Percentiles rank a stretch among this genome's conserved stretches.
Evolutionary conservation across 2,329 filamentous ascomycete genomes (phyloP).

Genomic region (Calonectria honghensis): DNA sequence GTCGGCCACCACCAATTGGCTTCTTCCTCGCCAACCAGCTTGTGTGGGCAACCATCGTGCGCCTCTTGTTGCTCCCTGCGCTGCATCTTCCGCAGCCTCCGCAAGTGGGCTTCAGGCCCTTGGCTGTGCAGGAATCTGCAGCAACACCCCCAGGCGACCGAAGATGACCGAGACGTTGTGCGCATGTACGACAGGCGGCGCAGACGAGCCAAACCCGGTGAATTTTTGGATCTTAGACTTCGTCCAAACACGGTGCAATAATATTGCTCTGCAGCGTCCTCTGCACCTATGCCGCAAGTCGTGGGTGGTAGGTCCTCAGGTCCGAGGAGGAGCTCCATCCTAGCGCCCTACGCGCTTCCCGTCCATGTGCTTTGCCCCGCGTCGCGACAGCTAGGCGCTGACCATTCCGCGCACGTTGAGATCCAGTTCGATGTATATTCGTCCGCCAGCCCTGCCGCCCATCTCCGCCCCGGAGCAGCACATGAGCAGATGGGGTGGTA

Average conservation of each 20-base stretch:
- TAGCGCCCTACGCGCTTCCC: slow-evolving; percentile 37
- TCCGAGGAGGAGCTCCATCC: slow-evolving; percentile 24
- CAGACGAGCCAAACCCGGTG: slow-evolving; percentile 22
- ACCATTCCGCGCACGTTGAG: slow-evolving; percentile 22
- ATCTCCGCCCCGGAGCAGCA: slow-evolving; percentile 25
- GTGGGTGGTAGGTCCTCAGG: slow-evolving; percentile 11
- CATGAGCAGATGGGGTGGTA: slow-evolving; percentile 37
- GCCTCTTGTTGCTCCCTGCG: slow-evolving; percentile 35
- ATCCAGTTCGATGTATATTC: slow-evolving; percentile 29
- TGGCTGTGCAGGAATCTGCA: slow-evolving; percentile 35
- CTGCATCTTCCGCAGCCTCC: slow-evolving; percentile 27
- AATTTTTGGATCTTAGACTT: slow-evolving; percentile 7
- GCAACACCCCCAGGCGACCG: slow-evolving; percentile 35
- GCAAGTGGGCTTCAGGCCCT: slow-evolving; percentile 32
- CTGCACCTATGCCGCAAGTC: slow-evolving; percentile 23
- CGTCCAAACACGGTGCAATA: not conserved
- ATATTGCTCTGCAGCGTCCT: slow-evolving; percentile 19
- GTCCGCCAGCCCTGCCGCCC: slow-evolving; percentile 27
- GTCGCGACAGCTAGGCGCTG: slow-evolving; percentile 22
- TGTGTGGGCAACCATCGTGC: slow-evolving; percentile 36
- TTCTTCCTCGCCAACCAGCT: slow-evolving; percentile 31
- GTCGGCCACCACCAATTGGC: slow-evolving; percentile 34
- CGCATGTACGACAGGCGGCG: slow-evolving; percentile 30
- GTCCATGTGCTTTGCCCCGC: slow-evolving; percentile 16
- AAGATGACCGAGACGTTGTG: slow-evolving; percentile 33